These are phyloP conservation scores for Penicillium cosmopolitanum DNA, from an alignment of 495 filamentous ascomycete species.

Conservation along the genomic window DNA sequence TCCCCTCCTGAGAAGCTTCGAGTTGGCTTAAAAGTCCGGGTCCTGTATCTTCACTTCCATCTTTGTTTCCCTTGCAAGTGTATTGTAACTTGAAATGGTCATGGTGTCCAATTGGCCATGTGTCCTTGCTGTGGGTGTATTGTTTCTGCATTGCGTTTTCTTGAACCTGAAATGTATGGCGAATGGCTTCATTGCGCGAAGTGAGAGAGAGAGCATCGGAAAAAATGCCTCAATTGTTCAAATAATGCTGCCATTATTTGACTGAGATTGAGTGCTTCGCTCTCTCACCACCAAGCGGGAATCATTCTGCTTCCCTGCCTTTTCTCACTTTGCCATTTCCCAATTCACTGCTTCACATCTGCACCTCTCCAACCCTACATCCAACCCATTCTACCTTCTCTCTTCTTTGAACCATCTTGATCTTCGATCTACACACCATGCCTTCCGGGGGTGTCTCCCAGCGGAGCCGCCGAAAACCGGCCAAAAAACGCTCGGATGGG, in stretches of 20 bases:
- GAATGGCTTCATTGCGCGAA: neutral
- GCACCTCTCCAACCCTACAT: neutral
- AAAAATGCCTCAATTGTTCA: neutral
- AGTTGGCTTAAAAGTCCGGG: neutral
- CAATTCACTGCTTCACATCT: neutral
- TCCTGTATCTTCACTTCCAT: neutral
- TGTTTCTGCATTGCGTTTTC: neutral
- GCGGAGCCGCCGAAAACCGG: neutral
- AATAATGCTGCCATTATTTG: neutral
- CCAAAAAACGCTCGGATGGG: neutral
- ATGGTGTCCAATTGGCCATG: neutral
- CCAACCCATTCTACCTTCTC: neutral
- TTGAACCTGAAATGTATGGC: neutral
- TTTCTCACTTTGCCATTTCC: neutral
- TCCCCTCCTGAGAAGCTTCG: neutral
- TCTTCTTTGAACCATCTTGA: neutral
- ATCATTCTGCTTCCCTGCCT: neutral
- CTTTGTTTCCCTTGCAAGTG: neutral
- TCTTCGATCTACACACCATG: neutral
- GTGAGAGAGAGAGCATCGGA: neutral
- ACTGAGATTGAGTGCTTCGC: too few relatives aligned
- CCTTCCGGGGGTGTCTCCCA: neutral
- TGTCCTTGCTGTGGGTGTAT: neutral
- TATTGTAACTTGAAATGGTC: neutral
- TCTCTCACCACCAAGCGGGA: too few relatives aligned